Conservation (phyloP, 2,329 filamentous ascomycete genomes). For the Coleophoma crateriformis region DNA sequence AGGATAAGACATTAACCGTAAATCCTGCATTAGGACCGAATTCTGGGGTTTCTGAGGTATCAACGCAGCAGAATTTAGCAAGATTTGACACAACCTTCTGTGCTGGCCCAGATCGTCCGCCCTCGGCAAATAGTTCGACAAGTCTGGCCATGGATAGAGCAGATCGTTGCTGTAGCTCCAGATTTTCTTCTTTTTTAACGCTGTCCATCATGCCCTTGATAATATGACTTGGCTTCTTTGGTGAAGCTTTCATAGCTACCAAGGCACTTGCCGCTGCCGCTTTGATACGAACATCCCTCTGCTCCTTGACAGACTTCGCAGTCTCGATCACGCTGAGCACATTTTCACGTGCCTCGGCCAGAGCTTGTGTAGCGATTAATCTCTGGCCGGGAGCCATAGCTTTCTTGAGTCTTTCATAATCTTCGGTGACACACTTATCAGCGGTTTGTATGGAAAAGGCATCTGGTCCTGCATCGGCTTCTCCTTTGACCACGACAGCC, state of each 20-base stretch:
- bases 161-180: conserved; percentile 81
- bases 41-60: conserved; percentile 95
- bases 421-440: conserved; percentile 78
- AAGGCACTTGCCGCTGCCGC: conserved; percentile 83
- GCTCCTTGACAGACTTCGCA: conserved; percentile 71
- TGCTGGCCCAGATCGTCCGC: conserved; percentile 75
- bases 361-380: conserved; percentile 72
- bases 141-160: conserved; percentile 78
- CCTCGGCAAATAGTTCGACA: conserved; percentile 78
- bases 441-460: conserved; percentile 87
- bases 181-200: conserved; percentile 89
- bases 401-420: conserved; percentile 86
- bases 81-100: conserved; percentile 95
- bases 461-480: conserved; percentile 82
- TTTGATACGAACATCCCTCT: conserved; percentile 79
- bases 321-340: conserved; percentile 71
- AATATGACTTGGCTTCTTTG: conserved; percentile 86
- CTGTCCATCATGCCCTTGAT: conserved; percentile 99
- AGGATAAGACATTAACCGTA: conserved; percentile 77
- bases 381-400: conserved; percentile 83
- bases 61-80: conserved; percentile 95
- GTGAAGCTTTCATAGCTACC: conserved; percentile 79
- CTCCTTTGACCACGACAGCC: conserved; percentile 89
- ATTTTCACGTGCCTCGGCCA: conserved; percentile 71
- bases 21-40: conserved; percentile 79